Percentiles rank a stretch among this genome's conserved stretches.
Conservation (phyloP, 1,139 yeast species). For the Diutina catenulata region DNA sequence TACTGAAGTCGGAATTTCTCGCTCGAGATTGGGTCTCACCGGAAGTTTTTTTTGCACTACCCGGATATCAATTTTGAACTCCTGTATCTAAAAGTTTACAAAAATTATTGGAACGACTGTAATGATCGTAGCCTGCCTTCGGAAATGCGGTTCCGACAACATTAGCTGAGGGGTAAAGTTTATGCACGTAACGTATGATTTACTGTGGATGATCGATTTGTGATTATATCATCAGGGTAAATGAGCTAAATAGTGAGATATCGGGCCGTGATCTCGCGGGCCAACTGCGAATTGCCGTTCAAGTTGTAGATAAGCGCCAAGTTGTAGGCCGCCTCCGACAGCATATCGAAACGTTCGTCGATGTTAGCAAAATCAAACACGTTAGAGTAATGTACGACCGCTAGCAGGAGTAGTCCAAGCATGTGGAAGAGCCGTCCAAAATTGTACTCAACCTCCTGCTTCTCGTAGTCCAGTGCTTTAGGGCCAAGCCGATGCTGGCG, state of each 20-base stretch:
- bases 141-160: too few relatives aligned
- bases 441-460: slow-evolving; percentile 75
- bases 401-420: slow-evolving; percentile 63
- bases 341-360: slow-evolving; percentile 36
- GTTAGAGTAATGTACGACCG: slow-evolving; percentile 57
- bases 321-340: slow-evolving; percentile 78
- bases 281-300: slow-evolving; percentile 49
- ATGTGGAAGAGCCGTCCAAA: slow-evolving; percentile 78
- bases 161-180: too few relatives aligned
- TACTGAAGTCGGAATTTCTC: too few relatives aligned
- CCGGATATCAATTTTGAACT: too few relatives aligned
- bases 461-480: slow-evolving; percentile 38
- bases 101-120: too few relatives aligned
- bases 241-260: not conserved
- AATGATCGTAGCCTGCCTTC: too few relatives aligned
- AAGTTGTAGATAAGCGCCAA: slow-evolving; percentile 60
- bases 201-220: not conserved
- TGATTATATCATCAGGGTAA: not conserved
- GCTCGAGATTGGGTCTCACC: too few relatives aligned
- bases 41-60: too few relatives aligned
- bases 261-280: not conserved
- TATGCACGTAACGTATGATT: not conserved
- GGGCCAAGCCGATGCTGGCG: slow-evolving; percentile 27
- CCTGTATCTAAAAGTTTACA: too few relatives aligned
- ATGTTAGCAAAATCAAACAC: slow-evolving; percentile 35